Base-by-base conservation (phyloP, 345 rosid species). In the Euphorbia tirucalli region DNA sequence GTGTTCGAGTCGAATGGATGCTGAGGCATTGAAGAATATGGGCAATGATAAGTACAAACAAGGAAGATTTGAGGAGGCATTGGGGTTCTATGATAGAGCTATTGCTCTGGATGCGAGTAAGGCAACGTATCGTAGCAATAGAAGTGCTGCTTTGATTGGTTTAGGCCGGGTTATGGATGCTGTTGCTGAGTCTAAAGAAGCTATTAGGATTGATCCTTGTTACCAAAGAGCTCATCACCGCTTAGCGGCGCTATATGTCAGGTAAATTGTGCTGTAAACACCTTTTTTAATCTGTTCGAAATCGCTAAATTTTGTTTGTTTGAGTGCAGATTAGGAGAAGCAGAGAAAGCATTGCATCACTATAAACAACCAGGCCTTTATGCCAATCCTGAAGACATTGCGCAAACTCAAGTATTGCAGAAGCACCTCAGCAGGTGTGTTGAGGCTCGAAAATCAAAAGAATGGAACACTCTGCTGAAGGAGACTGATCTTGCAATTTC, bases 21-120 rank as follows among this genome's bases (percentile, higher is more conserved):
- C 94, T 11, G 98, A 91, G 74, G 66, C 62, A 19, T 57, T 91
- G 81, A 91, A 91, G 82, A 86, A 59, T 55, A 73, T 76, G 83
- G 97, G 98, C 65, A 94, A 94, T 69, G 96, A 85, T 61, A 89
- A 81, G 52, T 94, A 90, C 83, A 88, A 83, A 81, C 83, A 79
- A 30, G 96, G 93, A 24, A 85, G 82, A 49, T 94, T 83, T 61
- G 83, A 74, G 46, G 92, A 94, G 82, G 98, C 98, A 30, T 80
- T 94, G 77, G 84, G 69, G 59, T 80, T 86, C 14, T 93, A 93
- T 61, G 94, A 93, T 70, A 78, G 83, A 56, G 96, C 98, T 6
- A 87, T 93, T 68, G 76, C 85, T 48, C 81, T 87, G 44, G 86
- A 91, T 73, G 80, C 90, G 0, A 84, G 82, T 27, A 90, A 87